These are phyloP conservation scores for Acrodontium crateriforme DNA, from an alignment of 2,329 filamentous ascomycete species.

Conservation along the genomic window DNA sequence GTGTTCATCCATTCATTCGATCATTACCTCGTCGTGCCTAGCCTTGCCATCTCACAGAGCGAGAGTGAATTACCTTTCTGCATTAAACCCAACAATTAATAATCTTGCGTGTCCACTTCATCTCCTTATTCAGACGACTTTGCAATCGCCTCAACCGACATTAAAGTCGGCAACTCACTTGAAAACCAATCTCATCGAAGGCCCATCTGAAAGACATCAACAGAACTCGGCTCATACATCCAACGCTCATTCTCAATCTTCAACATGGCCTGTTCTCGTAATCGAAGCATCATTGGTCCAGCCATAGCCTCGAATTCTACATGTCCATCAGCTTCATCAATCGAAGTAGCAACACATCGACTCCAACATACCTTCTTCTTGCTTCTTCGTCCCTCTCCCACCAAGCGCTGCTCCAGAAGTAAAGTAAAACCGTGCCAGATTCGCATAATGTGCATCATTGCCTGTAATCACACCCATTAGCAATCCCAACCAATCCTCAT, in stretches of 20 bases:
- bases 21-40: no score
- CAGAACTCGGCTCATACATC: constrained; percentile 14
- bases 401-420: constrained; percentile 12
- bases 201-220: constrained; percentile 6
- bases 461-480: constrained; percentile 6
- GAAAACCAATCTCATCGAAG: constrained; percentile 1
- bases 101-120: no score
- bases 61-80: no score
- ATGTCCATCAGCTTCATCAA: background rate
- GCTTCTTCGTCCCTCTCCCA: constrained; percentile 9
- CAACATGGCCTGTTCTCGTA: constrained; percentile 13
- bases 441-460: constrained; percentile 11
- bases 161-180: background rate
- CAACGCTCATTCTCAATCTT: constrained; percentile 16
- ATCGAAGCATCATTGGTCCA: constrained; percentile 10
- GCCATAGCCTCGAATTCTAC: constrained; percentile 14
- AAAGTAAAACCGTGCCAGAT: constrained; percentile 14
- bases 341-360: background rate
- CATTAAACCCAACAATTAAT: no score
- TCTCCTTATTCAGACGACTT: no score
- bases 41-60: no score
- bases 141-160: no score
- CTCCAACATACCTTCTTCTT: constrained; percentile 15
- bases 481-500: no score
- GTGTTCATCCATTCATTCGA: no score